These are phyloP conservation scores for Perkinsus marinus DNA, from an alignment of 169 alveolate species.

Conservation along the genomic window DNA sequence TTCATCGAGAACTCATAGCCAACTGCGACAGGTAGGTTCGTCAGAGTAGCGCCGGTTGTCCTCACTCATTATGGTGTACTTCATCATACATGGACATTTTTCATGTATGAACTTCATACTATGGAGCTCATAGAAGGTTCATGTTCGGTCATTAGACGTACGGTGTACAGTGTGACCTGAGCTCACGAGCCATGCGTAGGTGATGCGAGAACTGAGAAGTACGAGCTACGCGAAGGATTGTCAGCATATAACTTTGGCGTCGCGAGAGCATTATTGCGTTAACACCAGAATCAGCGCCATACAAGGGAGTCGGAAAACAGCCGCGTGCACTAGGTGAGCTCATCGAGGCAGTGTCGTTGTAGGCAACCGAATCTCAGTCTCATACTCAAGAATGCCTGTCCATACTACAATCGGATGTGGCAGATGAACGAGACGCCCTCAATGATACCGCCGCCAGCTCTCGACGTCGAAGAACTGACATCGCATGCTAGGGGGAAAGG, in stretches of 20 bases:
- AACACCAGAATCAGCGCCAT: neutral
- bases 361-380: neutral
- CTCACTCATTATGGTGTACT: no score
- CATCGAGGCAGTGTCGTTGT: neutral
- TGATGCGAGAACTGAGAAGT: neutral
- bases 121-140: no score
- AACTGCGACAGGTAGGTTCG: neutral
- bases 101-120: no score
- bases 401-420: neutral
- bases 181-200: no score
- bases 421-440: neutral
- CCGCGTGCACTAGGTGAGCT: neutral
- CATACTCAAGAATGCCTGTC: neutral
- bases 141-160: no score
- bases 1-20: constrained; percentile 1
- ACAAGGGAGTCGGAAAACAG: neutral
- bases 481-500: neutral
- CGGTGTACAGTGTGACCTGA: no score
- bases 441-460: neutral
- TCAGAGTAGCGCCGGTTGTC: no score
- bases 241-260: neutral
- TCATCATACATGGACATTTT: no score
- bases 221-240: neutral
- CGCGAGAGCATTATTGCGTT: neutral
- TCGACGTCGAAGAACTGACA: neutral